These are phyloP conservation scores for Aspergillus coremiiformis DNA, from an alignment of 495 filamentous ascomycete species.

Conservation along the genomic window DNA sequence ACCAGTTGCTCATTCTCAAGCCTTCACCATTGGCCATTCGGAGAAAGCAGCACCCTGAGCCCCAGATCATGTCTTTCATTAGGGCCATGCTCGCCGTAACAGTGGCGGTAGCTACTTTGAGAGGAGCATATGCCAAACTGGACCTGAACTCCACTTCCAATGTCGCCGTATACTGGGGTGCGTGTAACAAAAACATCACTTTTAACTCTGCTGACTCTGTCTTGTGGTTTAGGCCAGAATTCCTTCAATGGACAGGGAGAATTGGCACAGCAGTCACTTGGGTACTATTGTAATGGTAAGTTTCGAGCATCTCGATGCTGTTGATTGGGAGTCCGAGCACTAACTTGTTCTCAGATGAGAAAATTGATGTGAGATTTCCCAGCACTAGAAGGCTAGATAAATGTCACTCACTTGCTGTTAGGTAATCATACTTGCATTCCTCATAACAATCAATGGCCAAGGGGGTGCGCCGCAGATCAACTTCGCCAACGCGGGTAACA, in stretches of 20 bases:
- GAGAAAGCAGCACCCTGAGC: background rate
- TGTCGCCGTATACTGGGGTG: slow-evolving; percentile 58
- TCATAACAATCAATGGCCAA: slow-evolving; percentile 44
- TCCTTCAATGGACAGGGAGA: slow-evolving; percentile 41
- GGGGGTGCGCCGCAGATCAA: slow-evolving; percentile 49
- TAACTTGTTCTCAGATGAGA: slow-evolving; percentile 18
- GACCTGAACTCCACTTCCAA: slow-evolving; percentile 41
- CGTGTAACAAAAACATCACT: background rate
- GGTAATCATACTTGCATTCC: slow-evolving; percentile 57
- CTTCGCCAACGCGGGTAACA: slow-evolving; percentile 52
- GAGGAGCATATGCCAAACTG: slow-evolving; percentile 35
- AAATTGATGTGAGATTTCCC: slow-evolving; percentile 31
- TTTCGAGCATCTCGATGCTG: background rate
- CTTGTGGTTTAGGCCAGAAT: slow-evolving; percentile 46
- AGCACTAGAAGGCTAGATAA: background rate
- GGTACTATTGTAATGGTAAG: slow-evolving; percentile 54
- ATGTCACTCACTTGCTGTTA: slow-evolving; percentile 11
- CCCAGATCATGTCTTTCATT: slow-evolving; percentile 21
- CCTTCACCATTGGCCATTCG: background rate
- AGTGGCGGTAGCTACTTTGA: slow-evolving; percentile 23
- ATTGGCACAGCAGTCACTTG: slow-evolving; percentile 46
- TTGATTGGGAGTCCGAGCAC: background rate
- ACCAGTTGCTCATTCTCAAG: background rate
- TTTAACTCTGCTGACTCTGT: background rate
- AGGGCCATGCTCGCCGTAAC: slow-evolving; percentile 21